Evolutionary conservation across 208 protist species (phyloP).

Genomic region (Ichthyophonus hoferi): DNA sequence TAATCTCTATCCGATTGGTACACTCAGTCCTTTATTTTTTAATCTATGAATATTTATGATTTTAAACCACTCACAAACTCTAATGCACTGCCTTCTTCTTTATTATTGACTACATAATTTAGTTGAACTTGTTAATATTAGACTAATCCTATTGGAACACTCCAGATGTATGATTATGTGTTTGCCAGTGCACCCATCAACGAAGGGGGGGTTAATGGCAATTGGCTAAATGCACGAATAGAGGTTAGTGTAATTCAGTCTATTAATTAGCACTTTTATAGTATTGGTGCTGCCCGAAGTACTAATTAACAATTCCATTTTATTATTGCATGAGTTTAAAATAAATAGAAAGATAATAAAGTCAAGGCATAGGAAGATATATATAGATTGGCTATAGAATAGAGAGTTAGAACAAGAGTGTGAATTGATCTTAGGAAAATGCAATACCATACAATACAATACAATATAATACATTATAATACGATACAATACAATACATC

Average conservation of each 20-base stretch:
- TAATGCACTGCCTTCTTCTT: too few species aligned
- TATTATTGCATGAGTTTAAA: too few species aligned
- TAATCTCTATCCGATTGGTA: neutral
- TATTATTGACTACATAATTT: neutral
- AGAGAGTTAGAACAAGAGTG: too few species aligned
- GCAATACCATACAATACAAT: too few species aligned
- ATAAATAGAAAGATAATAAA: neutral
- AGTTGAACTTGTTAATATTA: neutral
- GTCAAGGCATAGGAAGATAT: neutral
- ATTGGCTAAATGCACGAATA: neutral
- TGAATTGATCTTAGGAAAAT: too few species aligned
- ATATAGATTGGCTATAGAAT: too few species aligned
- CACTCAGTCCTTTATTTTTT: neutral
- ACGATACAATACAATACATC: too few species aligned
- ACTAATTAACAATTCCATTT: neutral
- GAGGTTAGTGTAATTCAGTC: neutral
- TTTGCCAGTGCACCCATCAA: neutral
- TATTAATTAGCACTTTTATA: neutral
- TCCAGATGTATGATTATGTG: neutral
- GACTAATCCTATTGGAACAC: neutral
- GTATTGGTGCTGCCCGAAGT: neutral
- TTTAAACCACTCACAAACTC: too few species aligned
- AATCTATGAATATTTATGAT: too few species aligned
- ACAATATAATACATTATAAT: too few species aligned
- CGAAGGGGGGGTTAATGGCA: neutral